Base-by-base conservation (phyloP, 257 asterid genomes). In the Thymus mandschuricus region DNA sequence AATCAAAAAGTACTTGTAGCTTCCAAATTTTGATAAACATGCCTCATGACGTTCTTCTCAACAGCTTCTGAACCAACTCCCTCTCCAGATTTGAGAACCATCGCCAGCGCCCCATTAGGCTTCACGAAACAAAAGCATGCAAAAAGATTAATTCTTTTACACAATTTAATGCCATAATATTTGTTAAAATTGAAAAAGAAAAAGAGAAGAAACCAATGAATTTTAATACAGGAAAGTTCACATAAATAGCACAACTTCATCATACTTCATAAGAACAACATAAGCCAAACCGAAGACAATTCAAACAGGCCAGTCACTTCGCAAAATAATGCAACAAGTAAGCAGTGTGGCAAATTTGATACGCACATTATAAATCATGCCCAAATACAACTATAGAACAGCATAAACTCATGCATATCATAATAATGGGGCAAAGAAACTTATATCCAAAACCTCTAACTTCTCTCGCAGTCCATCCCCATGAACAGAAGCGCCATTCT, bases 41-140 rank as follows among this genome's bases (percentile, higher is more conserved):
- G 96, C 96, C 96, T 87, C 75, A 84, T 73, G 71, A 83, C 91
- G 38, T 86, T 83, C 75, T 81, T 81, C 81, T 86, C 84, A 60
- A 81, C 96, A 77, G 97, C 72, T 73, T 93, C 97, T 1, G 96
- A 80, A 69, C 84, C 89, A 67, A 81, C 88, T 66, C 84, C 91
- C 60, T 83, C 97, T 72, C 86, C 84, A 9, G 96, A 76, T 73
- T 86, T 82, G 61, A 86, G 80, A 48, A 86, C 84, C 86, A 82
- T 82, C 15, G 88, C 82, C 43, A 75, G 82, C 29, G 86, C 80
- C 72, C 84, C 86, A 66, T 82, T 87, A 65, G 96, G 94, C 98
- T 93, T 87, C 96, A 91, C n/a, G 63, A 72, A 66, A 72, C 70
- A 76, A 77, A 78, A 64, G 68, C 82, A 48, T 10, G 66, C 50